Base-by-base conservation (phyloP, 129 eudicot species). In the Flaveria sonorensis region DNA sequence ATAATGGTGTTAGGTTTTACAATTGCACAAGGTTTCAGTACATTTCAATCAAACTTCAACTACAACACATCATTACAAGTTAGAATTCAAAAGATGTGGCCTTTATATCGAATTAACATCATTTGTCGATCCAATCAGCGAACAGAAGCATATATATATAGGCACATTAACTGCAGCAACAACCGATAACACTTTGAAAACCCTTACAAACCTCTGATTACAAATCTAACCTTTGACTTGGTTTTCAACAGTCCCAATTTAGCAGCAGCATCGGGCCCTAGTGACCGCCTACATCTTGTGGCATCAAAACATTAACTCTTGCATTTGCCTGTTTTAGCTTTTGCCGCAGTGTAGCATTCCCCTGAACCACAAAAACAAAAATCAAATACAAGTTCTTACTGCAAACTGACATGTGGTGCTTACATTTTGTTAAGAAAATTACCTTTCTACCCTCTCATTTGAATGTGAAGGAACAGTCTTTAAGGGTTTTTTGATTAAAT, bases 61-160 rank as follows among this genome's bases (percentile, higher is more conserved):
- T 7, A 57, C 42, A 76, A 76, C 63, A 75, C 72, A 75, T 30
- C 69, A 40, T 43, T 57, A 46, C 48, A 42, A 23, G 53, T 1
- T 23, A 66, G 7, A 36, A 36, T 36, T 36, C 7, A 36, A 36
- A 36, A 36, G 7, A 36, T 36, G 40, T 36, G 40, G 7, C 5
- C 21, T 24, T 26, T 23, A 15, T 26, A 64, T 16, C 68, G 6
- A 16, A 55, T 24, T n/a, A 45, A 51, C 55, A 73, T 89, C 87
- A 93, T 85, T 89, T 87, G 65, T 89, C 99, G 36, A 88, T 84
- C 99, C 99, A 91, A 70, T 89, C 99, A 77, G 86, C 89, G 85
- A 94, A 94, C 39, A 91, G 70, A 81, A 94, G 70, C 83, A 91
- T 83, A 94, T 88, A 56, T 94, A 94, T 52, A 94, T 78, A 56